Percentiles rank a stretch among this genome's conserved stretches.
Conservation (phyloP, 2,329 filamentous ascomycete genomes). For the Diaporthe ampelina region DNA sequence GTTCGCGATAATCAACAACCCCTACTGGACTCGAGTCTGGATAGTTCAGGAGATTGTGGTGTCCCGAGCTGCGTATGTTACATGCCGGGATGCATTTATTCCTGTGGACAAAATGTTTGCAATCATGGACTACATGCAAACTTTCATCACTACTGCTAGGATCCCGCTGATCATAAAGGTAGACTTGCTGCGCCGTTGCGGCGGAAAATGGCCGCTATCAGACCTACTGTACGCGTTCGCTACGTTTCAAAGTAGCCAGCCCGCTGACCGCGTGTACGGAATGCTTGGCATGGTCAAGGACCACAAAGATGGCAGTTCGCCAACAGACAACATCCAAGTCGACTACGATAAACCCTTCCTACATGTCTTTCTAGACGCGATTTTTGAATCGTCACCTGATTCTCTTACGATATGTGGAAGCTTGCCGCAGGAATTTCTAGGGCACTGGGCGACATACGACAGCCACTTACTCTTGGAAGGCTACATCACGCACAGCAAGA, state of each 20-base stretch:
- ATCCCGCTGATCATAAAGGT: no score
- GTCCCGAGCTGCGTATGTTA: neutral
- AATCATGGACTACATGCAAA: no score
- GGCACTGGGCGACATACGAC: no score
- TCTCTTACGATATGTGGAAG: no score
- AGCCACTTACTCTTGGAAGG: neutral
- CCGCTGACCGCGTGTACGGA: constrained; percentile 7
- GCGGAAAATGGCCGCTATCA: neutral
- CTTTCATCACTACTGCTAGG: no score
- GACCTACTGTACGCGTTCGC: neutral
- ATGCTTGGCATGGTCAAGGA: neutral
- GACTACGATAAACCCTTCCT: neutral
- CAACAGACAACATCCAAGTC: neutral
- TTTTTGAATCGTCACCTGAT: constrained; percentile 19
- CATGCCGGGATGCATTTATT: neutral
- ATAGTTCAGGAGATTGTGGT: constrained; percentile 8
- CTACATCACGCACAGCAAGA: neutral
- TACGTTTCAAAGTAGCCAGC: neutral
- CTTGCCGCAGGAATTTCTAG: no score
- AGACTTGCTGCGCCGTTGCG: no score
- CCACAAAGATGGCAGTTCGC: neutral
- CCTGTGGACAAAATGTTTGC: no score
- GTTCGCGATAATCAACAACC: neutral
- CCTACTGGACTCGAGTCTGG: constrained; percentile 6
- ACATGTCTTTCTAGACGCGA: neutral